Evolutionary conservation across 2,329 filamentous ascomycete species (phyloP).

Genomic region (Chaetomiaceae sp.): DNA sequence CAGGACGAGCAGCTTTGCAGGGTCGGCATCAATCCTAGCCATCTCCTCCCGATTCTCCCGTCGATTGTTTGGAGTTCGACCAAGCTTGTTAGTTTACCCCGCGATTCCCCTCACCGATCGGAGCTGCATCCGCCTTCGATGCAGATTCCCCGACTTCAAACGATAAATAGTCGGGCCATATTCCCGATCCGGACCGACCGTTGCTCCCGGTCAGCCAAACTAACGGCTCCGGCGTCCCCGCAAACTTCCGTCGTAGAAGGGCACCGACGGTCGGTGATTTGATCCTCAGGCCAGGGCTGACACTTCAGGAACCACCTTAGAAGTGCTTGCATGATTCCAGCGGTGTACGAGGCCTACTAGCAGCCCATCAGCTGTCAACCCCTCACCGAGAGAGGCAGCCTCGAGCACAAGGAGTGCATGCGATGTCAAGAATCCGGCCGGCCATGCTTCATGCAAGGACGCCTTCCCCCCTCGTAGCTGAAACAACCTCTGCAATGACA

Average conservation of each 20-base stretch:
- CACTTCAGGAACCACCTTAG: no score
- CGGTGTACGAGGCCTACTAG: no score
- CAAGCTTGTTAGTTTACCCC: background rate
- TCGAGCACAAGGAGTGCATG: background rate
- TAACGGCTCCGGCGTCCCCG: no score
- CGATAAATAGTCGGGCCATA: conserved; percentile 5
- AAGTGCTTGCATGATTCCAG: no score
- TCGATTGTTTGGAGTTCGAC: no score
- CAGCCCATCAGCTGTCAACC: no score
- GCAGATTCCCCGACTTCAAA: background rate
- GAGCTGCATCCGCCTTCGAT: background rate
- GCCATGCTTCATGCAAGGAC: background rate
- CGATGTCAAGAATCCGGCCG: background rate
- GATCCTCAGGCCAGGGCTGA: no score
- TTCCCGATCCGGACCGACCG: background rate
- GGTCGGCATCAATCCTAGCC: background rate
- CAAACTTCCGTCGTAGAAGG: background rate
- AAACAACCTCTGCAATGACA: background rate
- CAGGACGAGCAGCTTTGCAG: no score
- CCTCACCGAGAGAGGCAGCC: no score
- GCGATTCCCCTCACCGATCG: conserved; percentile 4
- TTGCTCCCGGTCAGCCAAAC: background rate
- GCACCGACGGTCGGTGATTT: no score
- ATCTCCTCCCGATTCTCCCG: no score
- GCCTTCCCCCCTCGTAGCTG: background rate